Percentiles rank a stretch among this genome's conserved stretches.
Evolutionary conservation across 257 asterid genomes (phyloP).

Genomic region (Henckelia pumila): DNA sequence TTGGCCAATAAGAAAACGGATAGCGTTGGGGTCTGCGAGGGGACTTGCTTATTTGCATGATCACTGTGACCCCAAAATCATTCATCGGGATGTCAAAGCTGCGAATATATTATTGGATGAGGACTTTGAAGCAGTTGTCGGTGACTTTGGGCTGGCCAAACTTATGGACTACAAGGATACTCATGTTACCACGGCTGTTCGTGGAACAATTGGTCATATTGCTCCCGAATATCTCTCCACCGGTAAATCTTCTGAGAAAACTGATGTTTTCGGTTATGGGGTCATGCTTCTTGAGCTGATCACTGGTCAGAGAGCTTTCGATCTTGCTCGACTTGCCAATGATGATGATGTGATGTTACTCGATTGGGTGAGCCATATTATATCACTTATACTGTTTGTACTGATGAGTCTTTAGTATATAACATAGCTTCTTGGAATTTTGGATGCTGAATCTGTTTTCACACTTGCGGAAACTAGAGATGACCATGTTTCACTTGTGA

Average conservation of each 20-base stretch:
- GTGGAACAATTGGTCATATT: conserved; percentile 83
- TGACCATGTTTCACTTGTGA: too few relatives aligned
- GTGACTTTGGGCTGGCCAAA: conserved; percentile 92
- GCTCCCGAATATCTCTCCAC: conserved; percentile 86
- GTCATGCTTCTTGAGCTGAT: conserved; percentile 97
- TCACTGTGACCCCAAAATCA: conserved; percentile 85
- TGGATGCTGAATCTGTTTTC: neutral
- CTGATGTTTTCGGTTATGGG: conserved; percentile 91
- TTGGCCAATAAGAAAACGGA: conserved; percentile 69
- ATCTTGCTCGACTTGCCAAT: conserved; percentile 89
- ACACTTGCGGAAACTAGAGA: neutral
- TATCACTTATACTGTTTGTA: neutral
- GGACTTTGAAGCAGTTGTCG: conserved; percentile 93
- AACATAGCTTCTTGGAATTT: neutral
- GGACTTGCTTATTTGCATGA: conserved; percentile 96
- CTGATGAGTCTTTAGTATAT: too few relatives aligned
- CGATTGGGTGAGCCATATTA: conserved; percentile 69
- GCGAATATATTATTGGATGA: conserved; percentile 80
- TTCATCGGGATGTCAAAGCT: conserved; percentile 92
- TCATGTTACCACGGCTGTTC: conserved; percentile 88
- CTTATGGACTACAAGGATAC: conserved; percentile 97
- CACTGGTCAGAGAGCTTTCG: conserved; percentile 88
- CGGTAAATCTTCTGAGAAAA: conserved; percentile 85
- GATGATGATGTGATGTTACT: conserved; percentile 91
- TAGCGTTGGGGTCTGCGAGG: conserved; percentile 85